These are phyloP conservation scores for Yamadazyma jaroonii DNA, from an alignment of 1,139 yeast species.

Conservation along the genomic window DNA sequence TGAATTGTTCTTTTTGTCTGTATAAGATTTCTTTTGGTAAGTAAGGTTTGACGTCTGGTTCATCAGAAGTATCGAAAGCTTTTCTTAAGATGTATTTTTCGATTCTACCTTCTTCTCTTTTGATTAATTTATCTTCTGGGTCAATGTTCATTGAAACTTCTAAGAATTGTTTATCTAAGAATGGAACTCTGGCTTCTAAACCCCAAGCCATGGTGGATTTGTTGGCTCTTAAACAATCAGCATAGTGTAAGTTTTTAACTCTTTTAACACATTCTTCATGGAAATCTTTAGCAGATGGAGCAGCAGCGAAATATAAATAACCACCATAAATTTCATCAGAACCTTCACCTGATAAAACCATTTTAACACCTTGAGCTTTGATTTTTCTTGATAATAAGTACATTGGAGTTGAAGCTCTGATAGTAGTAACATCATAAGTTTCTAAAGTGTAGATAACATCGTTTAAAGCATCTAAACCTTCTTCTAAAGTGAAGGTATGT, in stretches of 20 bases:
- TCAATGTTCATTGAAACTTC: constrained; percentile 92
- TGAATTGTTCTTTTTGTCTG: constrained; percentile 99
- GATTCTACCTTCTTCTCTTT: constrained; percentile 64
- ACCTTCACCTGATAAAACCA: constrained; percentile 99
- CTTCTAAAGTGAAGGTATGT: constrained; percentile 93
- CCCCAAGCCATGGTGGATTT: constrained; percentile 99
- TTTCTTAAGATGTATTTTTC: constrained; percentile 95
- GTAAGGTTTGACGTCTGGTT: constrained; percentile 71
- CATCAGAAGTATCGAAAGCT: constrained; percentile 88
- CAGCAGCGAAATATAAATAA: constrained; percentile 93
- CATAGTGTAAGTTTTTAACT: constrained; percentile 93
- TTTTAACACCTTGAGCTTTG: constrained; percentile 99
- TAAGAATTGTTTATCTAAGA: constrained; percentile 90
- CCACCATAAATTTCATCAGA: constrained; percentile 99
- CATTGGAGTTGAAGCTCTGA: constrained; percentile 99
- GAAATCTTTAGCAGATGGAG: constrained; percentile 90
- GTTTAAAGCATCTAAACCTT: constrained; percentile 91
- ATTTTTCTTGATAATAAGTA: constrained; percentile 91
- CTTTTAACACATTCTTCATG: constrained; percentile 93
- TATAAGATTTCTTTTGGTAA: constrained; percentile 94
- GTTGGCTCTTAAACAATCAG: constrained; percentile 98
- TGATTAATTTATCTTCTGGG: constrained; percentile 88
- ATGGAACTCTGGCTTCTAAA: constrained; percentile 98
- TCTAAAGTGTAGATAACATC: constrained; percentile 96
- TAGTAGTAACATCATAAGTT: constrained; percentile 97